Base-by-base conservation (phyloP, 1,139 yeast species). In the Yamadazyma spencermartinsiae region DNA sequence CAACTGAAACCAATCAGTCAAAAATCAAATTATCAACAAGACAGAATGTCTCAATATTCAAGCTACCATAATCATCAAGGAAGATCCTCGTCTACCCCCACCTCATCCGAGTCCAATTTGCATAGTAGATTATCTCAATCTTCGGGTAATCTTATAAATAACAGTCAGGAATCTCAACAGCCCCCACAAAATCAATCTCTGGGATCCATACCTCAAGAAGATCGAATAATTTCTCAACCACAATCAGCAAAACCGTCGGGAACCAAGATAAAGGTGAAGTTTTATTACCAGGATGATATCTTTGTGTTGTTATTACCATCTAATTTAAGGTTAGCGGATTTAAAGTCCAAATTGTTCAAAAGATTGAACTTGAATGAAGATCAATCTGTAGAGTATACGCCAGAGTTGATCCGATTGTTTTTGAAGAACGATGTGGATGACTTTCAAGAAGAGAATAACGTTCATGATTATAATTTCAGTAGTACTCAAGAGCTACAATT, bases 201-300 rank as follows among this genome's bases (percentile, higher is more conserved):
- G 7, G 19, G 32, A 12, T 36, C 39, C 26, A 32, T 17, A 30
- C 33, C 34, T 12, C 37, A 28, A 24, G 20, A 10, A 20, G 9
- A 7, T 10, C 12, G 13, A 24, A 9, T n/a, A 24, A 24, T n/a
- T 12, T 14, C 15, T 16, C 31, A 28, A 28, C 31, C 19, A 9
- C 31, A 15, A 16, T 10, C 40, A 14, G 18, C 35, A 12, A 34
- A 40, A 26, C 41, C 46, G 18, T 35, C 50, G 34, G 43, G 40
- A 33, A 31, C 59, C 40, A 72, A 65, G 61, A 79, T 67, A 49
- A 92, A 82, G 67, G 84, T 80, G 34, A 92, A 92, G 61, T 89
- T 92, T 49, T 90, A 86, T 60, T 86, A 81, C 55, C 82, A 82
- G 43, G 96, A 89, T 52, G 98, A 90, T 58, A 84, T 90, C 19